Base-by-base conservation (phyloP, 208 protist genomes). In the Leishmania braziliensis region DNA sequence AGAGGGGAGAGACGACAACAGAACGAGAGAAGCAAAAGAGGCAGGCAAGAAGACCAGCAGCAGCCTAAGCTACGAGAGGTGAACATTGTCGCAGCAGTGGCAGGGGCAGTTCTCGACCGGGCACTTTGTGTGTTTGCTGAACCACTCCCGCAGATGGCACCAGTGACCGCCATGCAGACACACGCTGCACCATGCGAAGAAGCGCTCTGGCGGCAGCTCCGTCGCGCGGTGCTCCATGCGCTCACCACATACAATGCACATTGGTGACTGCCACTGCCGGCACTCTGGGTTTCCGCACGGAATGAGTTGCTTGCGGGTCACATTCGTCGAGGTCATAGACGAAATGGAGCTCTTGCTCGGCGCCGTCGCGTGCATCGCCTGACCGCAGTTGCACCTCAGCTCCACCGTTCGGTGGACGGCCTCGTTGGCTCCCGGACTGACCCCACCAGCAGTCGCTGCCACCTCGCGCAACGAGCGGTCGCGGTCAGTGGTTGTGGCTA, bases 121-220 rank as follows among this genome's bases (percentile, higher is more conserved):
- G 83, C 95, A 98, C 72, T 91, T 90, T 1, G 75, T 78, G 80
- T 98, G 94, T 82, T 96, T 96, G 26, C 81, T 76, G 80, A 97
- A 97, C 95, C 95, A 98, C 76, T 94, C 92, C 2, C 86, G 84
- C 62, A 97, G 50, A 82, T 98, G 94, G 51, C 81, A 84, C 83
- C 79, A 94, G 79, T 98, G 95, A 5, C 95, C 95, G 4, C 95
- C 95, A 66, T 98, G 95, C 39, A 97, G 86, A 80, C 95, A 98
- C 56, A 92, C 87, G 18, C 91, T 92, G 84, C 95, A 98, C 95
- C 95, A 98, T 20, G 87, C 88, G 72, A 97, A 95, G 73, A 82
- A 95, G 46, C 81, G 77, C 43, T 92, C 90, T 26, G 91, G 83
- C 29, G 86, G 80, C 68, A 89, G 82, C 68, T 88, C 91, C 77